Base-by-base conservation (phyloP, 2,329 filamentous ascomycete genomes). In the Penicillium sp. region DNA sequence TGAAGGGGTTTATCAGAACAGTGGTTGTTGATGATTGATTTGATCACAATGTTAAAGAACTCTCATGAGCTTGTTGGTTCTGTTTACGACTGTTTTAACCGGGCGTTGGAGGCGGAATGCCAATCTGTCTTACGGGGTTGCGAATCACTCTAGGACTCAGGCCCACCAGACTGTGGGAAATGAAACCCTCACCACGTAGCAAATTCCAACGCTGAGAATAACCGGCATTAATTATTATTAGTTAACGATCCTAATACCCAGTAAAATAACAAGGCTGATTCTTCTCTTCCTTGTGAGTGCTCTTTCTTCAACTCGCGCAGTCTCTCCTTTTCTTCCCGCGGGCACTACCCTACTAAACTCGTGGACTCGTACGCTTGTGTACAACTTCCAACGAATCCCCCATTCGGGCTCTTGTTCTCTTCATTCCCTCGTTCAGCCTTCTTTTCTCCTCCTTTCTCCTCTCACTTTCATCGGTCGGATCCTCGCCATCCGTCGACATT, bases 401-500 rank as follows among this genome's bases (percentile, higher is more conserved):
- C 53, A 44, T 57, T 56, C 48, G 41, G 52, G 29, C 49, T 38
- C 50, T 61, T 60, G 29, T 56, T 55, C 35, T 50, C 41, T 60
- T 56, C 17, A 53, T n/a, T 23, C 35, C 56, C 58, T 44, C 45
- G 31, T 41, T 50, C 50, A 51, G 50, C 50, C 56, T 48, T 53
- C 30, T 52, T 62, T 47, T 30, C 45, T 49, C 29, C 50, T 55
- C 60, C 58, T 58, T 60, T 51, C 60, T 59, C 41, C 31, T 58
- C 57, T 53, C 66, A 63, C 58, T 65, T 53, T 57, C 58, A 53
- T 62, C 59, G 56, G 59, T 60, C 52, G 56, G 56, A 55, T 50
- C 23, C 58, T 63, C 61, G 64, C 62, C 63, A 38, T 49, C 63
- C 62, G 60, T 64, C 62, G 55, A 60, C 63, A 56, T 69, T 64